Conservation (phyloP, 2,329 filamentous ascomycete genomes). For the Ophiostoma angusticollis region DNA sequence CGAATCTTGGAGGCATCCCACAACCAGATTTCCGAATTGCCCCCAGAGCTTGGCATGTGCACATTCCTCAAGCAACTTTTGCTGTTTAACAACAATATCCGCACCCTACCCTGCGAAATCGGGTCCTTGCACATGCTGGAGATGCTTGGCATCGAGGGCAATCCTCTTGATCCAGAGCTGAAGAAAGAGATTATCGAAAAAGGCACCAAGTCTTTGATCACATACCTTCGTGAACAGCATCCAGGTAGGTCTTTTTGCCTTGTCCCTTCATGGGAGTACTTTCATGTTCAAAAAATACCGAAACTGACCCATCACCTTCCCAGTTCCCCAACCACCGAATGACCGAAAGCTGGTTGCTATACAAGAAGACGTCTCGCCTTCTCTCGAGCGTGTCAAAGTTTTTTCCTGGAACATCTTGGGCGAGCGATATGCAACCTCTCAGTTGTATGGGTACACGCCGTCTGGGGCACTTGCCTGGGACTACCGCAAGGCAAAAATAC, state of each 20-base stretch:
- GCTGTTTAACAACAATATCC: slow-evolving; percentile 82
- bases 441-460: slow-evolving; percentile 83
- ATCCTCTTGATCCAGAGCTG: slow-evolving; percentile 62
- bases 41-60: slow-evolving; percentile 91
- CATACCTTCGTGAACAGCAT: slow-evolving; percentile 68
- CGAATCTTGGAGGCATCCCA: slow-evolving; percentile 76
- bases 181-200: slow-evolving; percentile 77
- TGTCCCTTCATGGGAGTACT: too few species aligned
- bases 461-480: slow-evolving; percentile 75
- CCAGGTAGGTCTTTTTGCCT: slow-evolving; percentile 50
- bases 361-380: slow-evolving; percentile 47
- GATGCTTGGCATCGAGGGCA: slow-evolving; percentile 82
- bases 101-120: slow-evolving; percentile 69
- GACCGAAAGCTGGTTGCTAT: slow-evolving; percentile 71
- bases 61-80: slow-evolving; percentile 77
- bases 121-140: slow-evolving; percentile 83
- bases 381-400: slow-evolving; percentile 62
- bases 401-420: slow-evolving; percentile 94
- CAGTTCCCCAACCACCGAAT: slow-evolving; percentile 65
- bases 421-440: slow-evolving; percentile 77
- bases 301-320: too few species aligned
- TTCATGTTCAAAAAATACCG: too few species aligned
- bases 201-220: slow-evolving; percentile 76
- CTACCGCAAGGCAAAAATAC: slow-evolving; percentile 67
- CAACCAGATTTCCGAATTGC: slow-evolving; percentile 72